phyloP scores from a whole-genome alignment of 108 stramenopile genomes.

The Skeletonema potamos region DNA sequence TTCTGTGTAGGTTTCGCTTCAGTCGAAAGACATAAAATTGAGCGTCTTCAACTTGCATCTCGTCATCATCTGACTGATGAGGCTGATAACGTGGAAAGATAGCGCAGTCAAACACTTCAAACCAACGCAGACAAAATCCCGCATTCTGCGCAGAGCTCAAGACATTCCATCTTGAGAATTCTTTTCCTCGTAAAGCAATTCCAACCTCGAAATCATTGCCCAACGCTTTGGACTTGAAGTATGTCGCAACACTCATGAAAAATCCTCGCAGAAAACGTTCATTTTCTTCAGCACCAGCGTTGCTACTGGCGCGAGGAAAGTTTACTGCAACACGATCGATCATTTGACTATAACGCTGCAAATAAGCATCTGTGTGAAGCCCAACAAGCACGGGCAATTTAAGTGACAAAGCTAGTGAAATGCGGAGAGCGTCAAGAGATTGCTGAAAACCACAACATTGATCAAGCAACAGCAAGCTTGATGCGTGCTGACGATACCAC shows the following conservation, averaged over 20 bases:
- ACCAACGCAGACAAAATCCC: conserved; percentile 22
- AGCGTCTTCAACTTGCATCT: conserved; percentile 3
- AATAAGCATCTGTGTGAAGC: neutral
- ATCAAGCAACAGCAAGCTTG: conserved; percentile 14
- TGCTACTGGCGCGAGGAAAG: conserved; percentile 14
- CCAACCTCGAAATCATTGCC: conserved; percentile 16
- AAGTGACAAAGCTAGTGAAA: conserved; percentile 3
- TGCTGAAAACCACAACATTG: conserved; percentile 4
- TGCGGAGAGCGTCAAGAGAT: conserved; percentile 9
- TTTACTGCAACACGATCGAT: conserved; percentile 13
- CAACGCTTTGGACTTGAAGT: conserved; percentile 2
- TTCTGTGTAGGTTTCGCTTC: neutral
- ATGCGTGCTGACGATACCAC: conserved; percentile 18
- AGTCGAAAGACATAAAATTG: conserved; percentile 26
- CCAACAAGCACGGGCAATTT: neutral
- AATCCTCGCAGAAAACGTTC: conserved; percentile 9
- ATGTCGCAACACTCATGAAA: conserved; percentile 23
- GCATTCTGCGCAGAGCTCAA: conserved; percentile 15
- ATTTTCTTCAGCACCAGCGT: conserved; percentile 14
- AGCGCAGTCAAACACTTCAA: conserved; percentile 17
- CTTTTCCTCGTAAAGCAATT: conserved; percentile 8
- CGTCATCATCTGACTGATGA: conserved; percentile 2
- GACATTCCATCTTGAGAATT: conserved; percentile 30
- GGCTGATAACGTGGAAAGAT: conserved; percentile 23
- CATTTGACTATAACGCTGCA: neutral